Evolutionary conservation across 2,329 filamentous ascomycete species (phyloP).

Genomic region (Neofusicoccum parvum): DNA sequence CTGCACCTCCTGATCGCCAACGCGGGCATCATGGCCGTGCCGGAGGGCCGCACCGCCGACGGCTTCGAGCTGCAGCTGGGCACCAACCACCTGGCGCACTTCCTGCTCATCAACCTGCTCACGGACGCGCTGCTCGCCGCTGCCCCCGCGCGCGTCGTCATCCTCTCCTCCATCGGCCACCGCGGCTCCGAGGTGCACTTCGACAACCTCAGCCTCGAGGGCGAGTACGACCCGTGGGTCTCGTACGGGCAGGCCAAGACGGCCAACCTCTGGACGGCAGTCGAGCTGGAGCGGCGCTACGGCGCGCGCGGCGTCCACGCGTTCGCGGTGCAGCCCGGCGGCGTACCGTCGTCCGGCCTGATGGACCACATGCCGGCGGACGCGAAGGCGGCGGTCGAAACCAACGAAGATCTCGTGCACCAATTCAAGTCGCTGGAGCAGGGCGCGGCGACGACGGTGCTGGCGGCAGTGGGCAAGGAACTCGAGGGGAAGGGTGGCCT

Average conservation of each 20-base stretch:
- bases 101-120: constrained; percentile 56
- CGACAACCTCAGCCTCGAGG: constrained; percentile 45
- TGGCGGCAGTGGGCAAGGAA: constrained; percentile 28
- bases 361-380: constrained; percentile 48
- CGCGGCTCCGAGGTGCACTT: constrained; percentile 35
- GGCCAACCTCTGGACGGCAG: constrained; percentile 55
- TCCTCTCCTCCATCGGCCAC: constrained; percentile 49
- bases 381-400: constrained; percentile 53
- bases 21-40: too few species aligned
- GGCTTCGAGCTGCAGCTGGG: constrained; percentile 54
- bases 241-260: constrained; percentile 55
- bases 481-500: constrained; percentile 23
- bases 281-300: constrained; percentile 55
- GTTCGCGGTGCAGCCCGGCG: constrained; percentile 51
- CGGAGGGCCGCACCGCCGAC: constrained; percentile 26
- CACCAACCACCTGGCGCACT: constrained; percentile 57
- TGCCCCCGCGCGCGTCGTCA: constrained; percentile 48
- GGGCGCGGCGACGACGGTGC: constrained; percentile 51
- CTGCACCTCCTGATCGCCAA: too few species aligned
- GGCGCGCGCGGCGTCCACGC: constrained; percentile 48
- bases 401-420: constrained; percentile 41
- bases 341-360: constrained; percentile 47
- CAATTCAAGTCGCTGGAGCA: not conserved
- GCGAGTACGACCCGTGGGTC: constrained; percentile 39
- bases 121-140: constrained; percentile 46